phyloP scores from a whole-genome alignment of 2,329 filamentous ascomycete species.

The Boeremia lycopersici region DNA sequence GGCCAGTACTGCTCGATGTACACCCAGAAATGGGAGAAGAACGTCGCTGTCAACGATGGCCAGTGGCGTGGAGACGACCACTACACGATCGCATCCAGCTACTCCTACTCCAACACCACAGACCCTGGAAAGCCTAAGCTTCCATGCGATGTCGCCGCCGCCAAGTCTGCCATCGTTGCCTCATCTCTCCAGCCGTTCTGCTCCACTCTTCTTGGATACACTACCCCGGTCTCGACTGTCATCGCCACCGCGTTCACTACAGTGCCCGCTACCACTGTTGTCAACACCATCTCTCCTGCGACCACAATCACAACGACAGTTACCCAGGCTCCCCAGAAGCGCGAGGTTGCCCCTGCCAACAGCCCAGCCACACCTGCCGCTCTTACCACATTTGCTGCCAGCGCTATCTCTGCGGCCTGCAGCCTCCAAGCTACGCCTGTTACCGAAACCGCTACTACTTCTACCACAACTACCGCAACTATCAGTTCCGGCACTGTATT shows the following conservation, averaged over 20 bases:
- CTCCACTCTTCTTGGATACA: neutral
- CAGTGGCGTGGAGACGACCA: neutral
- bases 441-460: neutral
- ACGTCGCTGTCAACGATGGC: neutral
- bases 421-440: neutral
- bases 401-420: neutral
- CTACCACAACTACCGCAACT: neutral
- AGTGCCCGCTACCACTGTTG: neutral
- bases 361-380: neutral
- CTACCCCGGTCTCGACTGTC: neutral
- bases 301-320: neutral
- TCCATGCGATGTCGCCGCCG: neutral
- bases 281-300: neutral
- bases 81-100: neutral
- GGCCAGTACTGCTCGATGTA: slow-evolving; percentile 4
- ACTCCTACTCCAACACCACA: neutral
- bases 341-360: neutral
- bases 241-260: neutral
- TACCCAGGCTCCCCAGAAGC: neutral
- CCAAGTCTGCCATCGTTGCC: neutral
- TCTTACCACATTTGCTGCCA: neutral
- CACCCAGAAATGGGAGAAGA: neutral
- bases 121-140: neutral
- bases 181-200: neutral
- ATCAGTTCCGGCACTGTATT: neutral